Evolutionary conservation across 371 early-diverging fungal genomes (phyloP), one percentile per base, ranked within the genome.

Genomic region (Dinochytrium kinnereticum): DNA sequence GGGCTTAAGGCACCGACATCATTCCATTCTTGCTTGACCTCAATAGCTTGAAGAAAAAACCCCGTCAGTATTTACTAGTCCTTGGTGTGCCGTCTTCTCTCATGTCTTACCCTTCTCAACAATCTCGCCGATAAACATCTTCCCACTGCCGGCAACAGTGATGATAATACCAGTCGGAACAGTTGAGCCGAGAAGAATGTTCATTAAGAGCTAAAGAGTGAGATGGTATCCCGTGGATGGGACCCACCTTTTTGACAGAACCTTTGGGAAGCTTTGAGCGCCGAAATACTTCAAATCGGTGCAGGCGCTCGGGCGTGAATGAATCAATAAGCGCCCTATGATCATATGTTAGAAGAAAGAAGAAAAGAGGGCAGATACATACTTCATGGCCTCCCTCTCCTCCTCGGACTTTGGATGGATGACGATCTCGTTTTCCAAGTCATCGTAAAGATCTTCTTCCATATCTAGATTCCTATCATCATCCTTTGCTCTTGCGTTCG

Each of bases 41-140:
- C 89, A 5, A 86, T 85, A 17, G 91, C 92, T 91, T 53, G 26
- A 53, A 26, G 55, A 15, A 1, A 39, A 38, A 30, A 59, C 10
- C 17, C n/a, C 10, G 2, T 33, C 10, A 33, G 64, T 21, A 19
- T 53, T 21, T 61, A 33, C n/a, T n/a, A n/a, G n/a, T n/a, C 17
- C 34, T 30, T 68, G 28, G 34, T 13, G 15, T 19, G 66, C 28
- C 21, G 34, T 3, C 15, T 53, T 44, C 13, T n/a, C 17, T 36
- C 24, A 2, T 28, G 21, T 19, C 55, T 81, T 84, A 88, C 93
- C 96, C 80, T 89, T 87, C 78, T 96, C 96, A 2, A 96, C 90
- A 72, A 98, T 92, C 76, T 98, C 97, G 28, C 98, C 97, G 1
- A 98, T 93, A 87, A 95, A 99, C 17, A 99, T 93, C 79, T 99